A percentile compares a stretch with the other conserved stretches of the same genome.
Conservation (phyloP, 495 filamentous ascomycete species). For the Xylaria venustula region DNA sequence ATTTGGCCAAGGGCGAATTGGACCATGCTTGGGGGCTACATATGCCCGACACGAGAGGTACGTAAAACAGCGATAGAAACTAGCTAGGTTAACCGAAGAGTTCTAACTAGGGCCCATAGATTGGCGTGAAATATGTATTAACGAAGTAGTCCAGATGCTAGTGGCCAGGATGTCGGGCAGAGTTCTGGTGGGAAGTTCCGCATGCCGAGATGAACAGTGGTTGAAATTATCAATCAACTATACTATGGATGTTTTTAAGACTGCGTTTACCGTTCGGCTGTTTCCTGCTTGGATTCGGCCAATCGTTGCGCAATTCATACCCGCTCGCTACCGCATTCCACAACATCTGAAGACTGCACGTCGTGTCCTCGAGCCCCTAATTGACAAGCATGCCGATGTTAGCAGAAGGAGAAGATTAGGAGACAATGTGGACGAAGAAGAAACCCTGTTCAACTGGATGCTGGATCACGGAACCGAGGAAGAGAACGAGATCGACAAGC, state of each 20-base stretch:
- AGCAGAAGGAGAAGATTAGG: background rate
- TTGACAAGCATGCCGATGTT: background rate
- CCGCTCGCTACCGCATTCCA: background rate
- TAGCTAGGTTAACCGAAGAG: too few relatives aligned
- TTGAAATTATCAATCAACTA: conserved; percentile 45
- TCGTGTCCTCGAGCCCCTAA: background rate
- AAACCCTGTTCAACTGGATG: too few relatives aligned
- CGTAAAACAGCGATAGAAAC: too few relatives aligned
- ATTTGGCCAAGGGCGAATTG: background rate
- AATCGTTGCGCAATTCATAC: background rate
- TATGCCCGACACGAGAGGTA: background rate
- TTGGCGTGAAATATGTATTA: conserved; percentile 7
- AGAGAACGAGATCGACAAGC: too few relatives aligned
- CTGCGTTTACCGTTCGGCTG: conserved; percentile 18
- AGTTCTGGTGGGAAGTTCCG: conserved; percentile 40
- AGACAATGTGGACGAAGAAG: too few relatives aligned
- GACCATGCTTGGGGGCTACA: conserved; percentile 3
- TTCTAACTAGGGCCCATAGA: background rate
- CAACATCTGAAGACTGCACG: background rate
- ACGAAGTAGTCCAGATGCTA: conserved; percentile 16
- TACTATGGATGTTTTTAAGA: conserved; percentile 42
- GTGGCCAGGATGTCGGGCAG: conserved; percentile 44
- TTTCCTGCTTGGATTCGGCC: conserved; percentile 8
- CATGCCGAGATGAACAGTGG: conserved; percentile 47
- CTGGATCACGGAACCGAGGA: too few relatives aligned